These are phyloP conservation scores for Davidsoniella neocaledoniae DNA, from an alignment of 2,329 filamentous ascomycete species.

Conservation along the genomic window DNA sequence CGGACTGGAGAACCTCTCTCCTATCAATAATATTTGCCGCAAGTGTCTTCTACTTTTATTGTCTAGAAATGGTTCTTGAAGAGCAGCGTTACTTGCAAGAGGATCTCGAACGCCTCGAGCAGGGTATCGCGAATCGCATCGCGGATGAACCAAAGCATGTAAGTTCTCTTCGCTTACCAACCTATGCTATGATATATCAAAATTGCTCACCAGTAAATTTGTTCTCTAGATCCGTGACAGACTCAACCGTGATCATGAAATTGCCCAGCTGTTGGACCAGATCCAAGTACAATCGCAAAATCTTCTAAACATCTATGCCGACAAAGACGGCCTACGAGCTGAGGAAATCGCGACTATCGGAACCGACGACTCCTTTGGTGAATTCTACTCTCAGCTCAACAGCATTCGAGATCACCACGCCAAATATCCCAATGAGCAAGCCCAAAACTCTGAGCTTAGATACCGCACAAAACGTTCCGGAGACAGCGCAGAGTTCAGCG, in stretches of 20 bases:
- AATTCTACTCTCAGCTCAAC: slow-evolving; percentile 74
- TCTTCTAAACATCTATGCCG: slow-evolving; percentile 69
- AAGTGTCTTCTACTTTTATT: too few relatives aligned
- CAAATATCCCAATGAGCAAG: slow-evolving; percentile 81
- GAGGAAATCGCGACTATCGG: slow-evolving; percentile 74
- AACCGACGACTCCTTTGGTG: slow-evolving; percentile 70
- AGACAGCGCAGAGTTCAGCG: slow-evolving; percentile 32
- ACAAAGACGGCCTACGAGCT: slow-evolving; percentile 52
- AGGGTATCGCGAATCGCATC: slow-evolving; percentile 79
- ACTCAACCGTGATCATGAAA: slow-evolving; percentile 80
- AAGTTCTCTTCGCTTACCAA: slow-evolving; percentile 21
- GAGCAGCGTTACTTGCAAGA: slow-evolving; percentile 89
- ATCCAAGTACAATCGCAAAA: slow-evolving; percentile 75
- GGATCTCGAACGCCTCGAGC: slow-evolving; percentile 89
- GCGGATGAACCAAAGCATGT: slow-evolving; percentile 79
- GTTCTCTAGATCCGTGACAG: slow-evolving; percentile 61
- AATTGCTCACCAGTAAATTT: slow-evolving; percentile 15
- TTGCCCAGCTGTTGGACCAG: slow-evolving; percentile 69
- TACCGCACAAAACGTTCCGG: slow-evolving; percentile 57
- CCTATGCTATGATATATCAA: not conserved
- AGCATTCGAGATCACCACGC: slow-evolving; percentile 77
- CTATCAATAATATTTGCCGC: not conserved
- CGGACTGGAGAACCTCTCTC: not conserved
- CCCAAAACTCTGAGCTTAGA: slow-evolving; percentile 85
- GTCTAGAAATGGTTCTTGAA: slow-evolving; percentile 57